Evolutionary conservation across 2,329 filamentous ascomycete species (phyloP).

Genomic region (Clonostachys solani): DNA sequence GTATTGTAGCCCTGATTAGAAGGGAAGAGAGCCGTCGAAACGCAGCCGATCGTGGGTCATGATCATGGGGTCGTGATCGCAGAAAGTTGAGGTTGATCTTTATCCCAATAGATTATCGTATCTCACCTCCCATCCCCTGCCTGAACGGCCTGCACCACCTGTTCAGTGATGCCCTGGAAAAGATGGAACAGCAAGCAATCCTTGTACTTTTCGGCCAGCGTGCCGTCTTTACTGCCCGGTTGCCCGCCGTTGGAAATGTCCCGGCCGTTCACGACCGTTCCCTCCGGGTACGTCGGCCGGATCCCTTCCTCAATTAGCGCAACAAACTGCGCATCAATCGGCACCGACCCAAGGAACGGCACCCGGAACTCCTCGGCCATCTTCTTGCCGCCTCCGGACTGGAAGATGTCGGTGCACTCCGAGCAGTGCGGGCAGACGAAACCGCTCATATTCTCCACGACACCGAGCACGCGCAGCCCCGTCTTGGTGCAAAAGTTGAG

Average conservation of each 20-base stretch:
- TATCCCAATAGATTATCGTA: no score
- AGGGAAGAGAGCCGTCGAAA: no score
- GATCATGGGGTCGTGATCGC: no score
- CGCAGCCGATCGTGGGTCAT: no score
- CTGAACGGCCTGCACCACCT: constrained; percentile 18
- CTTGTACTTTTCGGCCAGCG: constrained; percentile 68
- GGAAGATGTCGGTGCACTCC: constrained; percentile 92
- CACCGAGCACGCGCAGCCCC: constrained; percentile 73
- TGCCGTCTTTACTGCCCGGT: constrained; percentile 13
- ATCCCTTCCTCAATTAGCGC: constrained; percentile 74
- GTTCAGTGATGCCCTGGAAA: constrained; percentile 60
- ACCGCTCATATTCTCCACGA: constrained; percentile 95
- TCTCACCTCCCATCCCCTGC: background rate
- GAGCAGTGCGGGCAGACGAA: constrained; percentile 78
- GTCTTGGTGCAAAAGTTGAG: constrained; percentile 91
- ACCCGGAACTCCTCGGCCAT: constrained; percentile 88
- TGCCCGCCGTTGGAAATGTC: constrained; percentile 37
- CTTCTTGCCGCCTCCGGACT: constrained; percentile 79
- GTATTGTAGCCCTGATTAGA: no score
- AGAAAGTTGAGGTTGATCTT: no score
- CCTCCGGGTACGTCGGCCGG: constrained; percentile 63
- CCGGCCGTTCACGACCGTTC: constrained; percentile 57
- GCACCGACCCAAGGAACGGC: constrained; percentile 79
- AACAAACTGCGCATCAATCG: constrained; percentile 91
- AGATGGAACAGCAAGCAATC: constrained; percentile 66